These are phyloP conservation scores for Prunus dulcis DNA, from an alignment of 306 rosid genomes.

Conservation along the genomic window DNA sequence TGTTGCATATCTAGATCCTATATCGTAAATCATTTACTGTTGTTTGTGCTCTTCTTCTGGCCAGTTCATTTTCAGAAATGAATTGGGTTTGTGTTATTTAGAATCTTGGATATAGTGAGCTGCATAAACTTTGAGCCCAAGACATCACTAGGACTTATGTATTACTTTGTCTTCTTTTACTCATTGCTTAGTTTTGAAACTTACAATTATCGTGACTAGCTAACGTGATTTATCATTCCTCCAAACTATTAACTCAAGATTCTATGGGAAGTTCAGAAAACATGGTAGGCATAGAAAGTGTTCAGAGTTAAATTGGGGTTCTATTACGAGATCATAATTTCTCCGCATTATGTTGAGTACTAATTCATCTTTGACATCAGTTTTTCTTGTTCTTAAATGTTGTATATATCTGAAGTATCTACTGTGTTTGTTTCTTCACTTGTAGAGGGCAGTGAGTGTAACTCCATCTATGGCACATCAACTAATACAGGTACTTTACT, in stretches of 20 bases:
- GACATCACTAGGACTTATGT: background rate
- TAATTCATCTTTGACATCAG: background rate
- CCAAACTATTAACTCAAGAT: background rate
- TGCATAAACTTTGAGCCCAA: background rate
- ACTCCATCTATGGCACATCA: slow-evolving; percentile 75
- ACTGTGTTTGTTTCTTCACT: background rate
- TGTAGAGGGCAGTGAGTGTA: slow-evolving; percentile 79
- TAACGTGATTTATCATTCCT: background rate
- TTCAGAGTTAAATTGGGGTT: background rate
- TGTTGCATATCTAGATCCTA: background rate
- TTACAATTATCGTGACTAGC: background rate
- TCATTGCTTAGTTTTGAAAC: background rate
- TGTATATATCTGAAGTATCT: slow-evolving; percentile 2
- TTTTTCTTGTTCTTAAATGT: background rate
- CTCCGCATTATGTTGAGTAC: background rate
- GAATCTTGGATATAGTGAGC: background rate
- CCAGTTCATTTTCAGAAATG: background rate
- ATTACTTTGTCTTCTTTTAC: background rate
- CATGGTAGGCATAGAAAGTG: background rate
- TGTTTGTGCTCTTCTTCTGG: background rate
- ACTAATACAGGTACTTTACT: slow-evolving; percentile 61
- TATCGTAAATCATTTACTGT: background rate
- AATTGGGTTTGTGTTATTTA: background rate
- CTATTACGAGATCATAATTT: background rate
- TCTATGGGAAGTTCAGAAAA: background rate